Evolutionary conservation across 2,329 filamentous ascomycete genomes (phyloP).

Genomic region (Ceratocystis huliohia): DNA sequence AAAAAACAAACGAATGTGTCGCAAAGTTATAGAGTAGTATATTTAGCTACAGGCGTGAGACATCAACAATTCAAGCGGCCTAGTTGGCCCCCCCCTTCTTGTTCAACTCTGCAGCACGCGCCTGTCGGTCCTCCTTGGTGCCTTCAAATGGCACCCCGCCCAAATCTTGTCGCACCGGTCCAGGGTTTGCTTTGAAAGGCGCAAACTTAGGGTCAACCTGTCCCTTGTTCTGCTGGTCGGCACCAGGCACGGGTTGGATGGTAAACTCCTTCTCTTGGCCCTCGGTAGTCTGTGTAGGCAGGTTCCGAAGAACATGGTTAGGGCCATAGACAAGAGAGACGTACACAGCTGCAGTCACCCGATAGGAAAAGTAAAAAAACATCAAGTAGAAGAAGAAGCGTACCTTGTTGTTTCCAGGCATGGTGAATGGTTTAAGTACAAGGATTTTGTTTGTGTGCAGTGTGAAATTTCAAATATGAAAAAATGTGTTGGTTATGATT

Average conservation of each 20-base stretch:
- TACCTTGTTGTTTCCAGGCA: slow-evolving; percentile 20
- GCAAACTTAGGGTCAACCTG: slow-evolving; percentile 35
- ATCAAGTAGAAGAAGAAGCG: slow-evolving; percentile 17
- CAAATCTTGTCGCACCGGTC: slow-evolving; percentile 43
- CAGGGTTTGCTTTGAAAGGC: slow-evolving; percentile 43
- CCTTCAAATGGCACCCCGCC: slow-evolving; percentile 45
- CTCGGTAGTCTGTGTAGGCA: slow-evolving; percentile 9
- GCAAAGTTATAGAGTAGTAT: no score
- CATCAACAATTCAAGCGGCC: no score
- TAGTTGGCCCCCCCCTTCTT: slow-evolving; percentile 30
- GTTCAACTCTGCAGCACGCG: slow-evolving; percentile 54
- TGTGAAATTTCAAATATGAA: not conserved
- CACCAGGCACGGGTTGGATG: slow-evolving; percentile 32
- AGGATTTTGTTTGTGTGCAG: not conserved
- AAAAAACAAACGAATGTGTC: no score
- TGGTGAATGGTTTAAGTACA: slow-evolving; percentile 5
- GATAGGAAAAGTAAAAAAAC: slow-evolving; percentile 14
- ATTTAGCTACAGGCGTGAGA: no score
- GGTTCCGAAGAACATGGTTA: slow-evolving; percentile 15
- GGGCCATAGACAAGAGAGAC: slow-evolving; percentile 15
- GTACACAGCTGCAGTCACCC: slow-evolving; percentile 13
- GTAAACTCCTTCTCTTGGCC: slow-evolving; percentile 34
- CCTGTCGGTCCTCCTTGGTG: slow-evolving; percentile 55
- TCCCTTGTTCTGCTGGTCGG: slow-evolving; percentile 27
- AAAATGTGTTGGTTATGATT: not conserved